Percentiles rank a stretch among this genome's conserved stretches.
phyloP scores from a whole-genome alignment of 78 protist species.

The Andalucia godoyi region DNA sequence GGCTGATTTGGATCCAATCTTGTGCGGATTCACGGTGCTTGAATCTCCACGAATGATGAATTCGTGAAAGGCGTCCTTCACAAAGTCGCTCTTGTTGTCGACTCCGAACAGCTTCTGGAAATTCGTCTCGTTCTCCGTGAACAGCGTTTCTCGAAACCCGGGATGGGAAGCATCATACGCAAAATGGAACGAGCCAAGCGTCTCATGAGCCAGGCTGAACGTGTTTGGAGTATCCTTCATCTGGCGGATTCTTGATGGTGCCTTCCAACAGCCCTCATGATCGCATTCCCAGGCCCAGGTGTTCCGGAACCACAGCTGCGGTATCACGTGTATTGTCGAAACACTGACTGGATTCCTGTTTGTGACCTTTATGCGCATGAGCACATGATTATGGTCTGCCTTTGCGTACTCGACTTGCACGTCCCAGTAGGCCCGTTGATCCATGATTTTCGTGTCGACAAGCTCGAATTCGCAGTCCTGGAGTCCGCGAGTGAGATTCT shows the following conservation, averaged over 20 bases:
- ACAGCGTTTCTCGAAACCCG: constrained; percentile 17
- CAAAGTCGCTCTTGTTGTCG: constrained; percentile 11
- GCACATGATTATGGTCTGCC: constrained; percentile 38
- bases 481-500: not conserved
- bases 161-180: not conserved
- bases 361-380: constrained; percentile 17
- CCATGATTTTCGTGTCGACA: constrained; percentile 47
- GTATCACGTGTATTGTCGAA: constrained; percentile 31
- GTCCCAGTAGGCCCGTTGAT: constrained; percentile 14
- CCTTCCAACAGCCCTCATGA: constrained; percentile 9
- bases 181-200: not conserved
- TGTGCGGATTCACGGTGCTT: constrained; percentile 18
- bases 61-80: constrained; percentile 52
- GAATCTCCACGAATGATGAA: constrained; percentile 22
- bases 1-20: constrained; percentile 38
- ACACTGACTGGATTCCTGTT: constrained; percentile 18
- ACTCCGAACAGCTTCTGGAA: constrained; percentile 12
- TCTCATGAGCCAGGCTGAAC: no score
- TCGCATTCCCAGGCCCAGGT: constrained; percentile 71
- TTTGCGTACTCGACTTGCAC: constrained; percentile 56
- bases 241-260: no score
- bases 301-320: constrained; percentile 63
- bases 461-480: constrained; percentile 59
- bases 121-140: constrained; percentile 65
- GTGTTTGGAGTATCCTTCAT: no score